Base-by-base conservation (phyloP, 495 filamentous ascomycete genomes). In the Arthonia radiata region DNA sequence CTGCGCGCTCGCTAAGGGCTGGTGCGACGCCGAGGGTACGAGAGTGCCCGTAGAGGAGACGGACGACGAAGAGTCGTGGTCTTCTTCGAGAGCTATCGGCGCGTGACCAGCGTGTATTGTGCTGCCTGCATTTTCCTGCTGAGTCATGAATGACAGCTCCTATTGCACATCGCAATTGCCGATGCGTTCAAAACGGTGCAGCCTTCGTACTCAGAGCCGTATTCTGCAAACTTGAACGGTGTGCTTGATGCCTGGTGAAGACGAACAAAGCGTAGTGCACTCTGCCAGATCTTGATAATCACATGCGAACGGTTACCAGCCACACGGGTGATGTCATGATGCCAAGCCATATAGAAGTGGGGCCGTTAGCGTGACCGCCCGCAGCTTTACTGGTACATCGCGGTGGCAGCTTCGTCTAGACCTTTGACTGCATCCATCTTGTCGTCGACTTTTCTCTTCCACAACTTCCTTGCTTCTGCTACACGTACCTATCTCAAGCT, bases 21-120 rank as follows among this genome's bases (percentile, higher is more conserved):
- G 66, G 29, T 70, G 63, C 21, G 61, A 69, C 2, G 71, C 65
- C 5, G 73, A 75, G 2, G 86, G 86, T 28, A 77, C 67, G 28
- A 93, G 57, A 13, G 89, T 97, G 14, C 75, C 78, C 17, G 80
- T 79, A 0, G 82, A 92, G 11, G 83, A 91, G 15, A 69, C 59
- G 7, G 77, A 86, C 2, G 71, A 76, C 2, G 58, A 74, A 8
- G 73, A 77, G 39, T 76, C 67, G 38, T 83, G 74, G 37, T 79
- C 71, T 2, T 49, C 41, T 38, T 27, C 28, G 41, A 42, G 31
- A 50, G 55, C 21, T 41, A 27, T 13, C 25, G 46, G 10, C 50
- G 36, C 14, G 54, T 43, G 23, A 43, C 31, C 8, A 51, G 36
- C 15, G 29, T 31, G 23, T 48, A 46, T 13, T 37, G 47, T 3